A percentile compares a stretch with the other conserved stretches of the same genome.
Evolutionary conservation across 2,329 filamentous ascomycete species (phyloP).

Genomic region (Penicillium carneum): DNA sequence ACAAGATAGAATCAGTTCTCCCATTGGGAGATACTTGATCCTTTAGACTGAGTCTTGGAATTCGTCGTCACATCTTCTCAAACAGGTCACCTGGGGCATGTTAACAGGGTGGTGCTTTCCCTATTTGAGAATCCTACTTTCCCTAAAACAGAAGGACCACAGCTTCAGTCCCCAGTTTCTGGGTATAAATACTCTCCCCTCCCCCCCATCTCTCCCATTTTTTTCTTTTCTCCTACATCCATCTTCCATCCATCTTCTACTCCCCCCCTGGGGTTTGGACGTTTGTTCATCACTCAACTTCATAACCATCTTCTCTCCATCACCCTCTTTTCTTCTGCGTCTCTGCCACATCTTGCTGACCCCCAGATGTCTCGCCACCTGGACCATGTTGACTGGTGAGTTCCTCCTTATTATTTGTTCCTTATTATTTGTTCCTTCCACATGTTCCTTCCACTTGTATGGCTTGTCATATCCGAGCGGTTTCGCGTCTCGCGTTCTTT

Average conservation of each 20-base stretch:
- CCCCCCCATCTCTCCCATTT: neutral
- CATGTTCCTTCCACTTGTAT: neutral
- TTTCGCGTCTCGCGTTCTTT: neutral
- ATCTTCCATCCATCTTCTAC: neutral
- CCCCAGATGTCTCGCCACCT: too few relatives aligned
- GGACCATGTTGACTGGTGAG: neutral
- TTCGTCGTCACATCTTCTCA: neutral
- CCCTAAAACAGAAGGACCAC: conserved; percentile 4
- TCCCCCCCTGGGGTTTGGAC: neutral
- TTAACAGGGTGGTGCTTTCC: neutral
- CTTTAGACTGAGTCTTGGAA: neutral
- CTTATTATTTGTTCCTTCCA: neutral
- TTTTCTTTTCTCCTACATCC: neutral
- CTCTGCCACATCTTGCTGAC: neutral
- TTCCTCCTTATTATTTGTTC: neutral
- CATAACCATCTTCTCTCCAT: neutral
- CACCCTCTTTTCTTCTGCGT: neutral
- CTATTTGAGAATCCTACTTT: neutral
- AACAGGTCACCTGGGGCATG: neutral
- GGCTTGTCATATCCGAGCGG: too few relatives aligned
- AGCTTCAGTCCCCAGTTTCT: neutral
- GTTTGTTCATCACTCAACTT: neutral
- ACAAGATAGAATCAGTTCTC: neutral
- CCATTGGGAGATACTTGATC: neutral
- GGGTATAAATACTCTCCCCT: neutral